A percentile compares a stretch with the other conserved stretches of the same genome.
These are phyloP conservation scores for Microcos paniculata DNA, from an alignment of 345 rosid genomes.

Conservation along the genomic window DNA sequence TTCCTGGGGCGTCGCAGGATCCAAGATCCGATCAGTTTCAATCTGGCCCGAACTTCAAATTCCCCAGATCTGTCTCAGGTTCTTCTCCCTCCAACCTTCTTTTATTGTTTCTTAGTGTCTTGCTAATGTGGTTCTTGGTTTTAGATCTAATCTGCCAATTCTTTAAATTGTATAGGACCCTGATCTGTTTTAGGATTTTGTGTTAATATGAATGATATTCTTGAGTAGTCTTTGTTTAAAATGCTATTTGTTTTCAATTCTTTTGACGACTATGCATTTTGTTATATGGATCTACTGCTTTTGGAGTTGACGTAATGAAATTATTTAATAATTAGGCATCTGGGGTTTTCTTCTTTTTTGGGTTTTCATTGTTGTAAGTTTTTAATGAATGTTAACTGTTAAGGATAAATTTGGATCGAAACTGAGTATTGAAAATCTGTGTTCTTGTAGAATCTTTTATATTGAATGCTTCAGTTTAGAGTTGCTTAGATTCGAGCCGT, in stretches of 20 bases:
- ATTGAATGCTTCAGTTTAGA: slow-evolving; percentile 14
- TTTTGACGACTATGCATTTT: not conserved
- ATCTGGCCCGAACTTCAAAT: not conserved
- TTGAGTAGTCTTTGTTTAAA: not conserved
- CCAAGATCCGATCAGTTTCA: slow-evolving; percentile 6
- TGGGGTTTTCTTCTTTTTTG: not conserved
- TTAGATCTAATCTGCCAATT: not conserved
- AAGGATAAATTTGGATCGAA: not conserved
- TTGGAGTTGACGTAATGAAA: not conserved
- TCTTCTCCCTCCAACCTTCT: not conserved
- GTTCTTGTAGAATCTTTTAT: slow-evolving; percentile 21
- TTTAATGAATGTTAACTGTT: not conserved
- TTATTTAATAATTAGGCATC: not conserved
- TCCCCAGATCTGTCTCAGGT: slow-evolving; percentile 8
- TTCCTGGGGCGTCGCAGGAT: not conserved
- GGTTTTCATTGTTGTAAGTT: not conserved
- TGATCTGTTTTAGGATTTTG: not conserved
- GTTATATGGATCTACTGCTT: not conserved
- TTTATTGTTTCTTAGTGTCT: not conserved
- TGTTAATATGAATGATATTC: not conserved
- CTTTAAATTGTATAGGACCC: not conserved
- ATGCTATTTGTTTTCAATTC: not conserved
- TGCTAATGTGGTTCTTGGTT: not conserved
- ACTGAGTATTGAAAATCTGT: not conserved
- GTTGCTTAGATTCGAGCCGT: slow-evolving; percentile 17